A percentile compares a stretch with the other conserved stretches of the same genome.
These are phyloP conservation scores for Euptelea pleiosperma DNA, from an alignment of 164 flowering plant genomes.

Conservation along the genomic window DNA sequence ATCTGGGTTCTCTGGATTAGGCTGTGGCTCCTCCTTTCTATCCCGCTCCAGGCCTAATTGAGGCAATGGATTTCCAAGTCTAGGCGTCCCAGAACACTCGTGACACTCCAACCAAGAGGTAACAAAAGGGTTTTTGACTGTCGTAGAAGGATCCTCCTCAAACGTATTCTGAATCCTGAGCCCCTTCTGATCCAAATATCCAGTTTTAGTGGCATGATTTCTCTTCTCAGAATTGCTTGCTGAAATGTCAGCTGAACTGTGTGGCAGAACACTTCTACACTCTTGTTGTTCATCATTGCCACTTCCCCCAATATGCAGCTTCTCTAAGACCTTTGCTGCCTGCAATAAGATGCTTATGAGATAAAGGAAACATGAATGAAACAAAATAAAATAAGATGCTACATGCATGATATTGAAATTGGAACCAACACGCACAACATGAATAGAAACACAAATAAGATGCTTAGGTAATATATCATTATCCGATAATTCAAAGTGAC, in stretches of 20 bases:
- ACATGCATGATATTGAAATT: not conserved
- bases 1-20: constrained; percentile 8
- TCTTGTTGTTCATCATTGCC: constrained; percentile 21
- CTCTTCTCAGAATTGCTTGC: constrained; percentile 13
- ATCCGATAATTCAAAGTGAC: not conserved
- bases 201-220: constrained; percentile 12
- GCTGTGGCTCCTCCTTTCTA: constrained; percentile 15
- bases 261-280: constrained; percentile 18
- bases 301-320: constrained; percentile 34
- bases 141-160: constrained; percentile 8
- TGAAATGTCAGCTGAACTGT: constrained; percentile 16
- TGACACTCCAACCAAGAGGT: constrained; percentile 24
- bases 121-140: constrained; percentile 8
- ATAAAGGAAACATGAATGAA: not conserved
- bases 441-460: not conserved
- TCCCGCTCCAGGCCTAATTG: constrained; percentile 14
- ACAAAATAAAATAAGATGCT: not conserved
- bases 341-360: constrained; percentile 17
- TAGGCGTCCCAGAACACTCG: constrained; percentile 20
- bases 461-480: not conserved
- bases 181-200: constrained; percentile 11
- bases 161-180: constrained; percentile 6
- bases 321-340: constrained; percentile 54
- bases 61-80: constrained; percentile 6
- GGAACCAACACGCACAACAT: not conserved